Evolutionary conservation across 768 basidiomycete species (phyloP).

Genomic region (Boletellus ananas): DNA sequence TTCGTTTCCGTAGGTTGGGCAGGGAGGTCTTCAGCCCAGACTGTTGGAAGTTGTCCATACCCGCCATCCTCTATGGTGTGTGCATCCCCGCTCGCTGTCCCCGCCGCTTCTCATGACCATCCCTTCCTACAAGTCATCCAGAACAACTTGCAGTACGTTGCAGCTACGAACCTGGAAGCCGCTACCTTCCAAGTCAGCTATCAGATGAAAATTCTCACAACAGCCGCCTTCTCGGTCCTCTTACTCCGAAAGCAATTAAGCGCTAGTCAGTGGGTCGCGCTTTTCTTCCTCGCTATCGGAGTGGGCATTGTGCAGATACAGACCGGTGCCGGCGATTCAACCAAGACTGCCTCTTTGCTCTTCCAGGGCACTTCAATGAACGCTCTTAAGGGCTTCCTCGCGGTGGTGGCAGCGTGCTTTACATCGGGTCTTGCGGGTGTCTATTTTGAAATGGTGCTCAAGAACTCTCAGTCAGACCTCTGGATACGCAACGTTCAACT

Average conservation of each 20-base stretch:
- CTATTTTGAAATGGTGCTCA: slow-evolving; percentile 97
- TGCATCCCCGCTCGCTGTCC: background rate
- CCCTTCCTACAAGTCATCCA: slow-evolving; percentile 59
- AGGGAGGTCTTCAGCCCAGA: slow-evolving; percentile 81
- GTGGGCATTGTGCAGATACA: slow-evolving; percentile 90
- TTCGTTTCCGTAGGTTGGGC: slow-evolving; percentile 53
- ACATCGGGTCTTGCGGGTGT: slow-evolving; percentile 96
- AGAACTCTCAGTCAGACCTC: slow-evolving; percentile 82
- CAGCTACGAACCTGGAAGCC: slow-evolving; percentile 88
- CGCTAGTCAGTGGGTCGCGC: slow-evolving; percentile 76
- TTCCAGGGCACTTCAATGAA: slow-evolving; percentile 61
- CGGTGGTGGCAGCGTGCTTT: slow-evolving; percentile 87
- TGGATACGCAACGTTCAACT: slow-evolving; percentile 98
- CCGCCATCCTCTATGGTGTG: slow-evolving; percentile 86
- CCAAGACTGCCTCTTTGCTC: slow-evolving; percentile 28
- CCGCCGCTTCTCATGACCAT: slow-evolving; percentile 5
- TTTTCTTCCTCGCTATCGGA: slow-evolving; percentile 82
- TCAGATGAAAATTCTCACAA: slow-evolving; percentile 97
- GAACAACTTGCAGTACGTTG: slow-evolving; percentile 94
- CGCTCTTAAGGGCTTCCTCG: slow-evolving; percentile 80
- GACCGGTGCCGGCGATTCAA: slow-evolving; percentile 31
- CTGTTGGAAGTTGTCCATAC: slow-evolving; percentile 97
- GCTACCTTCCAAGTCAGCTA: slow-evolving; percentile 97
- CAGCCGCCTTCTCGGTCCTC: slow-evolving; percentile 82
- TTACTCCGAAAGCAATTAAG: slow-evolving; percentile 75